Evolutionary conservation across 805 yeast species (phyloP).

Genomic region (Babjeviella inositovora): DNA sequence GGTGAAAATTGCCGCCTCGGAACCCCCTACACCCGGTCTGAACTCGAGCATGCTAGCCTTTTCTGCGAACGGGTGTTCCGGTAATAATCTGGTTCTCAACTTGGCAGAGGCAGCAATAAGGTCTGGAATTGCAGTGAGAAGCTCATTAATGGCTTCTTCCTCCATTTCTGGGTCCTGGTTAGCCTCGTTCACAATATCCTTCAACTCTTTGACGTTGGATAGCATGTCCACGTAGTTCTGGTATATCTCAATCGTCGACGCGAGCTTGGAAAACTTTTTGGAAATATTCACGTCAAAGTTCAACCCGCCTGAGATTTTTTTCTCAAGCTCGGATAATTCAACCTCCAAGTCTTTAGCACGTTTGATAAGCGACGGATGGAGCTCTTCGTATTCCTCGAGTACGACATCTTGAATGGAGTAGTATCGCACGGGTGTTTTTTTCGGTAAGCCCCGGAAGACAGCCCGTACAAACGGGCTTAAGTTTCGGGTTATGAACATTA

Average conservation of each 20-base stretch:
- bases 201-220: slow-evolving; percentile 14
- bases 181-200: slow-evolving; percentile 15
- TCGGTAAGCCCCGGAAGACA: too few relatives aligned
- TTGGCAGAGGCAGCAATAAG: slow-evolving; percentile 21
- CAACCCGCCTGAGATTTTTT: slow-evolving; percentile 20
- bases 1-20: slow-evolving; percentile 82
- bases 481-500: too few relatives aligned
- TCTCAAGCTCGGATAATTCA: slow-evolving; percentile 24
- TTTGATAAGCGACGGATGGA: slow-evolving; percentile 34
- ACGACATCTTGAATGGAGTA: too few relatives aligned
- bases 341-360: slow-evolving; percentile 23
- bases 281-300: slow-evolving; percentile 29
- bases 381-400: slow-evolving; percentile 4
- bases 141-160: slow-evolving; percentile 49
- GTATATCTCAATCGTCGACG: slow-evolving; percentile 22
- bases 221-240: slow-evolving; percentile 15
- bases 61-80: slow-evolving; percentile 64
- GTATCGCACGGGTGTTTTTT: too few relatives aligned
- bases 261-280: slow-evolving; percentile 26
- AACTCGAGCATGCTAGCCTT: slow-evolving; percentile 70
- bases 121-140: slow-evolving; percentile 25
- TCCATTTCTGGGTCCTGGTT: slow-evolving; percentile 31
- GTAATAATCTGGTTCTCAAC: slow-evolving; percentile 48
- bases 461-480: too few relatives aligned
- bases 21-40: slow-evolving; percentile 94